Evolutionary conservation across 1,284 basidiomycete species (phyloP), one percentile per base, ranked within the genome.

Genomic region (Microbotryum scabiosae): DNA sequence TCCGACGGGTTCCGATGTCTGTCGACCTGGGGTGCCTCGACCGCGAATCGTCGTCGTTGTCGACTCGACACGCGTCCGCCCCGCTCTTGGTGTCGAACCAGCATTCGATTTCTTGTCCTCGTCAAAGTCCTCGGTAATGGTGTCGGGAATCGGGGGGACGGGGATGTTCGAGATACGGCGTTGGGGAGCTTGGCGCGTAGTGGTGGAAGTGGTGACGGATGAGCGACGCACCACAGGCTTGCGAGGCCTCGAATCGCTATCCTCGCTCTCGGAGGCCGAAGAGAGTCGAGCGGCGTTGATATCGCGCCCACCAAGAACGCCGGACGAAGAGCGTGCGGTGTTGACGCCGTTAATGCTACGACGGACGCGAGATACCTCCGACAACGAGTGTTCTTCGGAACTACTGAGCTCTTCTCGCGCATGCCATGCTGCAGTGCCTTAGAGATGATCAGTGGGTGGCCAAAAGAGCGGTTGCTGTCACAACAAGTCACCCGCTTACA

Each of bases 31-130:
- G 5, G 36, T 41, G 16, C 12, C 36, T 41, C 36, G 5, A 41
- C 16, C 36, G 16, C 36, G 36, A 41, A 41, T 41, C 36, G 36
- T 41, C 36, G 36, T 41, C 12, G 36, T 41, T 18, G 36, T 41
- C 36, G 36, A 41, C 12, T 41, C 36, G 36, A 41, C 36, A 12
- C 36, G 36, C 14, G 36, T 41, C 36, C 36, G 36, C 12, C 12
- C 16, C 36, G 36, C 36, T 41, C 36, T 41, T 9, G 36, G 36
- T 18, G 36, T 41, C 4, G 36, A 41, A 12, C 36, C 36, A 41
- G 36, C 36, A 41, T 41, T 41, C 10, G 56, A 55, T 8, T 44
- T 55, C 16, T 56, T 53, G 53, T 58, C 62, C 53, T 64, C 62
- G 47, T 57, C 56, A 25, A 28, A 47, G 16, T 21, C 44, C 30